Evolutionary conservation across 148 eudicot genomes (phyloP), one percentile per base, ranked within the genome.

Genomic region (Simmondsia chinensis): DNA sequence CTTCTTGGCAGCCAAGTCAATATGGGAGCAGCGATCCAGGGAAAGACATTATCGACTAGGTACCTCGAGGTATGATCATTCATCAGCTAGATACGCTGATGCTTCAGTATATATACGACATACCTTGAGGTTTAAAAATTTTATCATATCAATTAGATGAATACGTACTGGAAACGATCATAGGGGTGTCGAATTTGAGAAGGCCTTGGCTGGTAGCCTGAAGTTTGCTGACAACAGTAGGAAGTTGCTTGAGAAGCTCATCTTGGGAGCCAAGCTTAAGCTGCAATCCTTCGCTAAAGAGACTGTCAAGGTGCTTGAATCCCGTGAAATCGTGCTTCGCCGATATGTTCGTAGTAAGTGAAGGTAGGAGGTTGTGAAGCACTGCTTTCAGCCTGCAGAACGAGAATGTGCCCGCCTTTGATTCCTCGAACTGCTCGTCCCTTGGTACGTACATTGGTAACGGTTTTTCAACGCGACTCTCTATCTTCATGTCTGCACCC

Each of bases 401-500:
- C 0, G 95, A 76, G 55, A 89, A 89, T 4, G 97, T 39, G 15
- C 72, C 70, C 6, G 60, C 55, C 52, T 89, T 89, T 0, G 80
- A 63, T 64, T 89, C 97, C 73, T 89, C 97, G 15, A 85, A 89
- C 23, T 79, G 93, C 52, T 89, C 97, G 44, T 85, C 95, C 31
- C 93, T 79, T 5, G 97, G 97, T 48, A 82, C 83, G 26, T 89
- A 89, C 68, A 72, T 60, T 8, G 95, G 95, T 48, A 60, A 39
- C 22, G 95, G 97, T 75, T 82, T 89, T 80, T 89, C 97, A 34
- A 89, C 83, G 3, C 97, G 73, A 25, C 93, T 85, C 67, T 89
- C 97, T 14, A 65, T 42, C 2, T 55, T 48, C 14, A 69, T 20
- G 66, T 84, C 97, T 87, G 51, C 15, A 20, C 17, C 33, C 13